Evolutionary conservation across 2,329 filamentous ascomycete species (phyloP).

Genomic region (Calonectria leucothoes): DNA sequence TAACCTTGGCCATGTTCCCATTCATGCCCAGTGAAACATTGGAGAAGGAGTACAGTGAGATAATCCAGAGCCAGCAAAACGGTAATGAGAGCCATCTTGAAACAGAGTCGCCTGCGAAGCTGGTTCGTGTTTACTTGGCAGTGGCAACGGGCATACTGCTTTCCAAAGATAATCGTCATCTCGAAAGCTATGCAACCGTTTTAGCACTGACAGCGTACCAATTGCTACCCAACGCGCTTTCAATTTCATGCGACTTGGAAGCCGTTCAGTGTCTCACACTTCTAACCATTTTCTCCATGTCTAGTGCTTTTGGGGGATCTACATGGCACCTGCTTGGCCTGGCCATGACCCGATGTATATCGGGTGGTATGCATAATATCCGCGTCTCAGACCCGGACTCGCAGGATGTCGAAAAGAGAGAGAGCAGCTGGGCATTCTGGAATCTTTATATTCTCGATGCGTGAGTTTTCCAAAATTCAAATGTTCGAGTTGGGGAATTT

Average conservation of each 20-base stretch:
- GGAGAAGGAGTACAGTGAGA: background rate
- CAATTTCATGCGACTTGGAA: constrained; percentile 1
- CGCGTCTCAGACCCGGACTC: background rate
- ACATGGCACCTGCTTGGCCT: constrained; percentile 23
- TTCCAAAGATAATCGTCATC: constrained; percentile 14
- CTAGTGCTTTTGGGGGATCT: constrained; percentile 19
- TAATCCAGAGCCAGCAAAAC: background rate
- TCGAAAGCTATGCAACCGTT: constrained; percentile 22
- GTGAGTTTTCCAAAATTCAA: background rate
- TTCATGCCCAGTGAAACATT: constrained; percentile 5
- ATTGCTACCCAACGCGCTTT: constrained; percentile 6
- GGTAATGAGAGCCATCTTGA: background rate
- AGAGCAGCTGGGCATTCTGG: constrained; percentile 16
- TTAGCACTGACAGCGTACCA: constrained; percentile 17
- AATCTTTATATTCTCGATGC: constrained; percentile 20
- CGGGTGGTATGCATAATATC: constrained; percentile 20
- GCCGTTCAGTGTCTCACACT: constrained; percentile 16
- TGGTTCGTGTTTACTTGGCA: constrained; percentile 15
- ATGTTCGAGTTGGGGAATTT: background rate
- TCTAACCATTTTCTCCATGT: constrained; percentile 18
- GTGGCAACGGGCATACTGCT: constrained; percentile 16
- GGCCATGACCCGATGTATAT: constrained; percentile 20
- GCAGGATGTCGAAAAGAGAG: background rate
- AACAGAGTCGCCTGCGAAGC: background rate
- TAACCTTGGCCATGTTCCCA: background rate